Percentiles rank a stretch among this genome's conserved stretches.
Evolutionary conservation across 805 yeast genomes (phyloP).

Genomic region (Teunomyces funiuensis): DNA sequence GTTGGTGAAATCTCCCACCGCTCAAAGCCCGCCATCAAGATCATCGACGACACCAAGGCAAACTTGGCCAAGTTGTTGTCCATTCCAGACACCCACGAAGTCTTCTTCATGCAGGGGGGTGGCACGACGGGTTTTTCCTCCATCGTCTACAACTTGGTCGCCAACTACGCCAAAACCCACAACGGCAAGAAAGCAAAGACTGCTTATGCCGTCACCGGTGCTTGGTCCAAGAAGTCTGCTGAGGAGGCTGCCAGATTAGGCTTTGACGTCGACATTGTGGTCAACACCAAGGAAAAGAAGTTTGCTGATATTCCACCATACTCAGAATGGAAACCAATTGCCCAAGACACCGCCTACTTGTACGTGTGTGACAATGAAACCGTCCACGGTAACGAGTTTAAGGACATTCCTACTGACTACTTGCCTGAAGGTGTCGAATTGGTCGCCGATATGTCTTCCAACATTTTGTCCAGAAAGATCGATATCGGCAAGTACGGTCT

Average conservation of each 20-base stretch:
- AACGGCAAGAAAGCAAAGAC: constrained; percentile 76
- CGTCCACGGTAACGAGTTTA: constrained; percentile 89
- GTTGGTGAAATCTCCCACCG: constrained; percentile 97
- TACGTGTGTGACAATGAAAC: constrained; percentile 97
- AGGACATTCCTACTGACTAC: constrained; percentile 48
- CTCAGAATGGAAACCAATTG: constrained; percentile 60
- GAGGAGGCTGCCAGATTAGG: constrained; percentile 90
- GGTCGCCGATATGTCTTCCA: constrained; percentile 94
- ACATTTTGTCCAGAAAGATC: constrained; percentile 75
- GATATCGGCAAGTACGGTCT: constrained; percentile 86
- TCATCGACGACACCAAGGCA: constrained; percentile 74
- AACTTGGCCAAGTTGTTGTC: constrained; percentile 62
- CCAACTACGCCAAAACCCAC: constrained; percentile 61
- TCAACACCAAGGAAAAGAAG: constrained; percentile 61
- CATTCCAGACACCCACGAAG: constrained; percentile 92
- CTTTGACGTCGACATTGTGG: constrained; percentile 64
- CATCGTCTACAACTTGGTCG: constrained; percentile 76
- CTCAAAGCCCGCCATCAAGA: constrained; percentile 73
- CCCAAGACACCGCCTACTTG: constrained; percentile 72
- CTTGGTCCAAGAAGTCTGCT: constrained; percentile 87
- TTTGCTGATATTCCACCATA: constrained; percentile 67
- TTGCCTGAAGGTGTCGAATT: constrained; percentile 68
- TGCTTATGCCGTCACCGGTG: constrained; percentile 87
- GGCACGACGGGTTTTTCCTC: constrained; percentile 96
- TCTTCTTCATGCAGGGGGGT: constrained; percentile 95